phyloP scores from a whole-genome alignment of 805 yeast species.

The Myxozyma mucilagina region DNA sequence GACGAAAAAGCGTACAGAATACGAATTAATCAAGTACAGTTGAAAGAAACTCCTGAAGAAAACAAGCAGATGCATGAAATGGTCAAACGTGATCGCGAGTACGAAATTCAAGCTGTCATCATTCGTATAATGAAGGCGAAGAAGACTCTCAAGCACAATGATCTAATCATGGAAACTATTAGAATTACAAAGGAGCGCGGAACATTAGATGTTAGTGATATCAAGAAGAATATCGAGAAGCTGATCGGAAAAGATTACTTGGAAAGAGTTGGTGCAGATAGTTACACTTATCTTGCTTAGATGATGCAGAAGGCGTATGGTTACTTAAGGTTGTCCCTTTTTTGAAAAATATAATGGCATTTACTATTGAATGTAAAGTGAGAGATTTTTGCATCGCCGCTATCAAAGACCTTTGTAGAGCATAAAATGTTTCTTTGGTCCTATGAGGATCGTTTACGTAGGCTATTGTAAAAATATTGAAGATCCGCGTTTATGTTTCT shows the following conservation, averaged over 20 bases:
- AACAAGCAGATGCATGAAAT: slow-evolving; percentile 31
- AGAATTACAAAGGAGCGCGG: slow-evolving; percentile 39
- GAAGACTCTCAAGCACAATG: slow-evolving; percentile 34
- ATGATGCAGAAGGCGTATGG: too few relatives aligned
- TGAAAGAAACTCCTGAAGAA: slow-evolving; percentile 34
- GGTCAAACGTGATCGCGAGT: slow-evolving; percentile 38
- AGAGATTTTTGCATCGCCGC: too few relatives aligned
- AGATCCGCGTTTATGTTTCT: too few relatives aligned
- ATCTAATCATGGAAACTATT: slow-evolving; percentile 36
- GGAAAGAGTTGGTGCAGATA: slow-evolving; percentile 30
- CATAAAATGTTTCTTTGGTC: too few relatives aligned
- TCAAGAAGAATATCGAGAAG: slow-evolving; percentile 38
- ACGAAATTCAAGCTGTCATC: slow-evolving; percentile 41
- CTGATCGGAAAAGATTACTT: slow-evolving; percentile 37
- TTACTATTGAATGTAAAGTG: too few relatives aligned
- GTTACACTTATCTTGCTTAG: neutral
- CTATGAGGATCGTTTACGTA: too few relatives aligned
- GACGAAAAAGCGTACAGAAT: slow-evolving; percentile 32
- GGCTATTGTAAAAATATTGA: too few relatives aligned
- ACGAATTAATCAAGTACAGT: slow-evolving; percentile 36
- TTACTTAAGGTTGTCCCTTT: too few relatives aligned
- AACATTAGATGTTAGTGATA: slow-evolving; percentile 35
- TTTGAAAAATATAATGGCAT: too few relatives aligned
- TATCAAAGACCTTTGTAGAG: too few relatives aligned
- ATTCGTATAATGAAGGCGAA: slow-evolving; percentile 40